Percentiles rank a stretch among this genome's conserved stretches.
Conservation (phyloP, 768 basidiomycete genomes). For the Russula ochroleuca region DNA sequence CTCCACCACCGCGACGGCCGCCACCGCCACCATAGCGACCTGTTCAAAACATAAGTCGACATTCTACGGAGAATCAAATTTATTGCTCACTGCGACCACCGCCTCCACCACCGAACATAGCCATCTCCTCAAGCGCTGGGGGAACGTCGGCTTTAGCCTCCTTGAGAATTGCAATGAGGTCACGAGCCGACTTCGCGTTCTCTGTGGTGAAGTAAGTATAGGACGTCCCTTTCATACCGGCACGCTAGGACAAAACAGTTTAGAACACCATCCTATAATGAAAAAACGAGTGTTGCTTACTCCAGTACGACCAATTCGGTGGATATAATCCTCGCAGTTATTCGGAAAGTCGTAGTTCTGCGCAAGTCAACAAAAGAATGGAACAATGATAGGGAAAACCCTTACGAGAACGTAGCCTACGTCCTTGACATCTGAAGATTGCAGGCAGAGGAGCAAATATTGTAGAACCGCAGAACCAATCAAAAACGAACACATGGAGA, state of each 20-base stretch:
- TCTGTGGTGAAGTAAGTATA: slow-evolving; percentile 98
- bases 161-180: slow-evolving; percentile 77
- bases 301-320: slow-evolving; percentile 97
- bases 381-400: slow-evolving; percentile 28
- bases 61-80: neutral
- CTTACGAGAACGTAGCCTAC: slow-evolving; percentile 94
- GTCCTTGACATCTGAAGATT: slow-evolving; percentile 90
- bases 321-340: slow-evolving; percentile 97
- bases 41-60: slow-evolving; percentile 32
- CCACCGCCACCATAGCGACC: slow-evolving; percentile 56
- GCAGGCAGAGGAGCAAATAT: slow-evolving; percentile 30
- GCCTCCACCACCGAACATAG: slow-evolving; percentile 77
- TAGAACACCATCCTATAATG: neutral
- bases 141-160: slow-evolving; percentile 87
- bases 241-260: slow-evolving; percentile 51
- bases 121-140: slow-evolving; percentile 91
- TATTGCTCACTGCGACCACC: slow-evolving; percentile 59
- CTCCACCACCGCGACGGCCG: slow-evolving; percentile 44
- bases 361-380: slow-evolving; percentile 11
- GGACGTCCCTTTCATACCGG: slow-evolving; percentile 85
- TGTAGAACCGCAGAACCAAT: slow-evolving; percentile 30
- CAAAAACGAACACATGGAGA: slow-evolving; percentile 36
- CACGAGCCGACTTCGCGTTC: slow-evolving; percentile 90
- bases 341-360: slow-evolving; percentile 98
- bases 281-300: slow-evolving; percentile 39